Percentiles rank a stretch among this genome's conserved stretches.
Evolutionary conservation across 495 filamentous ascomycete genomes (phyloP).

Genomic region (Hypoxylon cercidicola): DNA sequence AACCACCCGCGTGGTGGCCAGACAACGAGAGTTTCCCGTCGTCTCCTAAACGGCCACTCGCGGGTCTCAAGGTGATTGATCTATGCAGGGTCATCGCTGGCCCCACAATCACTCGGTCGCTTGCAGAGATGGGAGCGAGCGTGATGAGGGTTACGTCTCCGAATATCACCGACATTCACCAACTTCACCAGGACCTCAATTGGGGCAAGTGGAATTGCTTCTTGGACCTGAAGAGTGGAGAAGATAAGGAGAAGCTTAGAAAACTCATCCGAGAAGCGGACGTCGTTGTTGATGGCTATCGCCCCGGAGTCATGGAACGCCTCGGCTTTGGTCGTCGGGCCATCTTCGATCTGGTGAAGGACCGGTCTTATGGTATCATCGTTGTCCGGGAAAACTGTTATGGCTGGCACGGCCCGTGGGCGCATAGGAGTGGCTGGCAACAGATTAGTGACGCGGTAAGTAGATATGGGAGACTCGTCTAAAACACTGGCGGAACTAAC

Average conservation of each 20-base stretch:
- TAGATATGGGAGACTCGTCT: not conserved
- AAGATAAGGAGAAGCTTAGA: constrained; percentile 54
- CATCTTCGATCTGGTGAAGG: constrained; percentile 57
- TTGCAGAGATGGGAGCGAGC: constrained; percentile 68
- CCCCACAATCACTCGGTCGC: constrained; percentile 58
- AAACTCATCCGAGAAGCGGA: constrained; percentile 61
- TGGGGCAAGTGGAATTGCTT: constrained; percentile 66
- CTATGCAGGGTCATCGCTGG: constrained; percentile 68
- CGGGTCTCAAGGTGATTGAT: constrained; percentile 67
- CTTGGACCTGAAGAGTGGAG: constrained; percentile 56
- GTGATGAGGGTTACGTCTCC: constrained; percentile 67
- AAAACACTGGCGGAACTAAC: no score
- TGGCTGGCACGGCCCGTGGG: constrained; percentile 63
- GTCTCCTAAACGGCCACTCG: constrained; percentile 57
- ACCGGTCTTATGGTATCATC: constrained; percentile 56
- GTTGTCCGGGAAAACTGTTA: constrained; percentile 65
- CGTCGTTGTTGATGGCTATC: constrained; percentile 64
- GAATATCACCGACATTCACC: constrained; percentile 40
- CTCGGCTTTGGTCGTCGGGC: constrained; percentile 57
- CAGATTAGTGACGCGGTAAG: constrained; percentile 60
- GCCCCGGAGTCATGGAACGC: constrained; percentile 48
- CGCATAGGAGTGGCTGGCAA: constrained; percentile 61
- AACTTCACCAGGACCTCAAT: constrained; percentile 46
- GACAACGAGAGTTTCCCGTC: constrained; percentile 45
- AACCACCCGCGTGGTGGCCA: constrained; percentile 45